Percentiles rank a stretch among this genome's conserved stretches.
Conservation (phyloP, 225 moss, liverwort and hornwort species). For the Bryoerythrophyllum caledonicum region DNA sequence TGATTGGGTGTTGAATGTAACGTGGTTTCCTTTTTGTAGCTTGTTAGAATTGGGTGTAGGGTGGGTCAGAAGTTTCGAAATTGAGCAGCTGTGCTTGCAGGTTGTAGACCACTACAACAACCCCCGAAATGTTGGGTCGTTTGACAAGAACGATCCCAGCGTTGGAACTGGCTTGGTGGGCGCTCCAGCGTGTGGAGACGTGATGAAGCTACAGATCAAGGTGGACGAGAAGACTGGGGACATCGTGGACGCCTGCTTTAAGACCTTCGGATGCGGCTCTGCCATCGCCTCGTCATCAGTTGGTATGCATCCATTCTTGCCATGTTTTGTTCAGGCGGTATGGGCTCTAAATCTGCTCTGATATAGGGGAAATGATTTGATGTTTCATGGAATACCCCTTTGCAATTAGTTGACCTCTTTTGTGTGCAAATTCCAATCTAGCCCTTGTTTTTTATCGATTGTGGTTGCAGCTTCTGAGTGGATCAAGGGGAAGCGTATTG, state of each 20-base stretch:
- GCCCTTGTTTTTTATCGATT: background rate
- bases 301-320: constrained; percentile 45
- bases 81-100: constrained; percentile 10
- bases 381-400: background rate
- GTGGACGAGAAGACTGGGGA: constrained; percentile 86
- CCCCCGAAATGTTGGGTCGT: constrained; percentile 94
- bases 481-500: constrained; percentile 94
- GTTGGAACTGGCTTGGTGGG: constrained; percentile 97
- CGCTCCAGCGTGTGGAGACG: constrained; percentile 96
- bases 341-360: constrained; percentile 16
- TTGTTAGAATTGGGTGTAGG: background rate
- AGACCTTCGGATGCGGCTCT: constrained; percentile 97
- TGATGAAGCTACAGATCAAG: constrained; percentile 99
- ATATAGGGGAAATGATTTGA: background rate
- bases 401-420: background rate
- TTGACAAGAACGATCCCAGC: constrained; percentile 87
- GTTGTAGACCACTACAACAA: constrained; percentile 94
- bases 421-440: background rate
- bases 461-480: constrained; percentile 85
- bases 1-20: background rate
- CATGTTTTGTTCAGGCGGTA: background rate
- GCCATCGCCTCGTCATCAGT: constrained; percentile 98
- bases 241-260: constrained; percentile 90
- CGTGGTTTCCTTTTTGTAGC: background rate
- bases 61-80: too few relatives aligned